Conservation (phyloP, 129 eudicot genomes). For the Tagetes erecta region DNA sequence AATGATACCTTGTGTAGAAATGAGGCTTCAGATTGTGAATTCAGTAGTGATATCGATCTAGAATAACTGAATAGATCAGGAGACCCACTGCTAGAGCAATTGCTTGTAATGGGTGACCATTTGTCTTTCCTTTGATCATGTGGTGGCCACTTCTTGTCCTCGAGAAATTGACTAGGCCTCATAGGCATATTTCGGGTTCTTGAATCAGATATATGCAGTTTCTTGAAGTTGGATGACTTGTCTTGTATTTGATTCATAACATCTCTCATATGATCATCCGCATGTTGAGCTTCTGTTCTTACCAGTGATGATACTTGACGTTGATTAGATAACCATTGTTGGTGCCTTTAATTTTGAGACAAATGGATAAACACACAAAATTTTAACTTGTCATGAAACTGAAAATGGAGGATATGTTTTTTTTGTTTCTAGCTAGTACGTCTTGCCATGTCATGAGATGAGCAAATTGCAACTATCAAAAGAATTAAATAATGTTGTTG, state of each 20-base stretch:
- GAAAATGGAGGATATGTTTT: background rate
- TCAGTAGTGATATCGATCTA: conserved; percentile 8
- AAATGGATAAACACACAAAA: conserved; percentile 1
- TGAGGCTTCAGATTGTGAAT: conserved; percentile 23
- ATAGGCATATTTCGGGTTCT: conserved; percentile 28
- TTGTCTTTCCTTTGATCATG: conserved; percentile 35
- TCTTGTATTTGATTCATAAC: conserved; percentile 28
- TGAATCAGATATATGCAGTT: conserved; percentile 8
- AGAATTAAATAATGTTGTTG: background rate
- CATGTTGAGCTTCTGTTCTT: conserved; percentile 29
- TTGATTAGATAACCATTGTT: conserved; percentile 38
- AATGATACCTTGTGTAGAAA: conserved; percentile 39
- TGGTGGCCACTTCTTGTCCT: conserved; percentile 67
- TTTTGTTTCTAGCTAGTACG: conserved; percentile 1
- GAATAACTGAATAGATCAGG: conserved; percentile 17
- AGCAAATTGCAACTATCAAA: background rate
- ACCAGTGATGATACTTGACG: conserved; percentile 21
- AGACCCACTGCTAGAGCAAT: conserved; percentile 13
- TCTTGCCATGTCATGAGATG: conserved; percentile 17
- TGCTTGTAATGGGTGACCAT: conserved; percentile 31
- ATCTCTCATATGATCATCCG: conserved; percentile 26
- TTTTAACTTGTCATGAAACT: background rate
- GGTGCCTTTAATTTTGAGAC: conserved; percentile 43
- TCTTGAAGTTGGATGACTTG: conserved; percentile 19
- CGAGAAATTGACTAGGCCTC: conserved; percentile 51